Conservation (phyloP, 345 rosid genomes). For the Populus ilicifolia region DNA sequence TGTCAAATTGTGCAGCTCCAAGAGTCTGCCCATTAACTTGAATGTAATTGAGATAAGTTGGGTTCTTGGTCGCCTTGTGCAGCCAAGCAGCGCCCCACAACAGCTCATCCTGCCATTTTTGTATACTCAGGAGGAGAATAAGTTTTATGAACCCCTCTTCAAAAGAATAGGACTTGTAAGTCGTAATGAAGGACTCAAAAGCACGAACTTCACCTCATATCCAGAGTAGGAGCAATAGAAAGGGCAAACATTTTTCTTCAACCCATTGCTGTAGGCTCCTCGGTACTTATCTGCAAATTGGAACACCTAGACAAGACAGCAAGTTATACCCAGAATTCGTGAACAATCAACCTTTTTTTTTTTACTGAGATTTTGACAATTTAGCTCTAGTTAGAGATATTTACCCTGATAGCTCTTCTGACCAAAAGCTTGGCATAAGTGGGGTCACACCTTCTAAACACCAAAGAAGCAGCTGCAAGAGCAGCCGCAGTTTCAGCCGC, state of each 20-base stretch:
- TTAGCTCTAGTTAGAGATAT: not conserved
- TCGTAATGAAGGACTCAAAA: not conserved
- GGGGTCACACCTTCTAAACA: constrained; percentile 29
- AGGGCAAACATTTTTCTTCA: constrained; percentile 47
- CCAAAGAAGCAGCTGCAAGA: constrained; percentile 34
- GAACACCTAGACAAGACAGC: constrained; percentile 36
- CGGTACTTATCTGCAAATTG: constrained; percentile 54
- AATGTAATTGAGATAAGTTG: constrained; percentile 28
- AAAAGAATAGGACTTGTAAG: not conserved
- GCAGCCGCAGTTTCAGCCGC: constrained; percentile 43
- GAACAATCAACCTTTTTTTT: no score
- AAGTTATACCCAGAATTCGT: not conserved
- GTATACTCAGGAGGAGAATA: not conserved
- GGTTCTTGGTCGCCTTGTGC: constrained; percentile 31
- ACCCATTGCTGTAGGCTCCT: constrained; percentile 53
- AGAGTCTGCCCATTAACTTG: constrained; percentile 25
- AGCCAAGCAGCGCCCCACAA: constrained; percentile 37
- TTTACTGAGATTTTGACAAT: not conserved
- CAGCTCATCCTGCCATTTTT: constrained; percentile 28
- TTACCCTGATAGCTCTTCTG: constrained; percentile 29
- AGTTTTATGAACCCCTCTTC: not conserved
- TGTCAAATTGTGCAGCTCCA: constrained; percentile 32
- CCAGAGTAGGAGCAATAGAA: constrained; percentile 57
- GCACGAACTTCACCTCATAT: constrained; percentile 36
- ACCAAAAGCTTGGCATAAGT: constrained; percentile 24